phyloP scores from a whole-genome alignment of 2,329 filamentous ascomycete species.

The Colletotrichum limetticola region DNA sequence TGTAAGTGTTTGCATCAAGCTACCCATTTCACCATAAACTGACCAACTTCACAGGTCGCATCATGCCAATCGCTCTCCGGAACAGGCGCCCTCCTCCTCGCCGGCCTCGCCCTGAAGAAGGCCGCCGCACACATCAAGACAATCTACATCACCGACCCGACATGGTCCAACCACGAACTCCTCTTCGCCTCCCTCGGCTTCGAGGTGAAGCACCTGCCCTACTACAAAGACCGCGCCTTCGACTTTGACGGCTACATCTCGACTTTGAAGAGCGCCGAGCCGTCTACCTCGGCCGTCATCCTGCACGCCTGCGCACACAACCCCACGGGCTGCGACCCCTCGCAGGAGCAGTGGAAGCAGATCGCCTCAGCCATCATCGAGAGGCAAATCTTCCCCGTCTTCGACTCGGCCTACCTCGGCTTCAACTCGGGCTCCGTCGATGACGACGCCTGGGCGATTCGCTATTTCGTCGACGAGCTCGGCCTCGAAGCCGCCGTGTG shows the following conservation, averaged over 20 bases:
- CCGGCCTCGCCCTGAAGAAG: conserved; percentile 45
- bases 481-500: conserved; percentile 64
- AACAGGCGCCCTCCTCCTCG: conserved; percentile 51
- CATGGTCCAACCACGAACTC: conserved; percentile 53
- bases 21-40: conserved; percentile 60
- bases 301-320: conserved; percentile 57
- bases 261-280: conserved; percentile 41
- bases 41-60: conserved; percentile 40
- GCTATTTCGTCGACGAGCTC: conserved; percentile 46
- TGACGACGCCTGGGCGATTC: conserved; percentile 46
- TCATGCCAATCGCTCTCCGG: conserved; percentile 52
- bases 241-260: conserved; percentile 46
- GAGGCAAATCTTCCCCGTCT: conserved; percentile 42
- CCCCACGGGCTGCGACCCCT: conserved; percentile 53
- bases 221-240: conserved; percentile 47
- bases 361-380: conserved; percentile 43
- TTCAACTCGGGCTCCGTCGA: conserved; percentile 47
- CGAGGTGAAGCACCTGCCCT: conserved; percentile 45
- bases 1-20: conserved; percentile 37
- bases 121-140: conserved; percentile 39
- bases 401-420: conserved; percentile 47
- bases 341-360: conserved; percentile 44
- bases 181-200: conserved; percentile 48
- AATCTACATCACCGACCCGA: conserved; percentile 52
- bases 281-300: conserved; percentile 42